phyloP scores from a whole-genome alignment of 495 filamentous ascomycete species.

The Zalerion maritima region DNA sequence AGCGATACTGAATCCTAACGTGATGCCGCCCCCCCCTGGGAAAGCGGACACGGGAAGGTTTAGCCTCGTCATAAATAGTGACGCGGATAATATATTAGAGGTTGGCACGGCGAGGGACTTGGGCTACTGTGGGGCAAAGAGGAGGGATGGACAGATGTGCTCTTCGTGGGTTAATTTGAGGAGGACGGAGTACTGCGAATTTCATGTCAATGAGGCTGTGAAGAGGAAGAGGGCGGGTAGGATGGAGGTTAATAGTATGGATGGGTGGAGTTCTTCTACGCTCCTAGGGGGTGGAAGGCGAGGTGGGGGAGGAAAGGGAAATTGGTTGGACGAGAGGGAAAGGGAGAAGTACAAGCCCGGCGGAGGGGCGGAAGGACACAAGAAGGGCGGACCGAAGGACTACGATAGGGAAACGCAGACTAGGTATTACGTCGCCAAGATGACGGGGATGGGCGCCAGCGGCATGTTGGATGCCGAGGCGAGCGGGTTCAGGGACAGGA shows the following conservation, averaged over 20 bases:
- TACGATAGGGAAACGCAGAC: conserved; percentile 48
- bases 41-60: conserved; percentile 67
- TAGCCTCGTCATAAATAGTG: conserved; percentile 65
- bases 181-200: conserved; percentile 85
- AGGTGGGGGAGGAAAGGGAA: conserved; percentile 11
- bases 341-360: conserved; percentile 12
- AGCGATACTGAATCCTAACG: conserved; percentile 82
- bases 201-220: conserved; percentile 69
- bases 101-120: conserved; percentile 76
- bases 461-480: conserved; percentile 55
- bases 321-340: conserved; percentile 8
- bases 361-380: conserved; percentile 2
- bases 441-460: conserved; percentile 37
- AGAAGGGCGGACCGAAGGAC: conserved; percentile 28
- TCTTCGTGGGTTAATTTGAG: conserved; percentile 72
- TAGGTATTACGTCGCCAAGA: conserved; percentile 39
- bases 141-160: conserved; percentile 72
- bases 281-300: conserved; percentile 28
- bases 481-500: conserved; percentile 35
- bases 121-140: conserved; percentile 71
- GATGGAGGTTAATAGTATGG: conserved; percentile 67
- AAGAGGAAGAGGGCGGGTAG: conserved; percentile 53
- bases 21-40: conserved; percentile 68
- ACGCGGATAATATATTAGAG: conserved; percentile 79
- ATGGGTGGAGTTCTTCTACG: conserved; percentile 20